Evolutionary conservation across 148 eudicot species (phyloP).

Genomic region (Gaultheria prostrata): DNA sequence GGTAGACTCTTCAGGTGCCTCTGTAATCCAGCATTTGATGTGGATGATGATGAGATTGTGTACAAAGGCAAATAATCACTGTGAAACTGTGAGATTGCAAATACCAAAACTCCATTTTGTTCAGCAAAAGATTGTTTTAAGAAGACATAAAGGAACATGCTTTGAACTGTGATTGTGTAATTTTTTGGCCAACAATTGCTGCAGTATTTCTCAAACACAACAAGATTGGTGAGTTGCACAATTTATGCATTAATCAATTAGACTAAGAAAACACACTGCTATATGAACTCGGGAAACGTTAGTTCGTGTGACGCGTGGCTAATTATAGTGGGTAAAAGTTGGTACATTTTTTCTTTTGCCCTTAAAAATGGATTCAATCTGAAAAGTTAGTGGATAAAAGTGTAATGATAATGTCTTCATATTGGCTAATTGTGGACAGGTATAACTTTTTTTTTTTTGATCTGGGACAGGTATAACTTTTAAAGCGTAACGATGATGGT

Average conservation of each 20-base stretch:
- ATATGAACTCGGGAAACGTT: neutral
- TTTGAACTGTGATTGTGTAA: neutral
- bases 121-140: neutral
- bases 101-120: neutral
- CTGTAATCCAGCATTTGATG: conserved; percentile 84
- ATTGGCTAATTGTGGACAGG: too few relatives aligned
- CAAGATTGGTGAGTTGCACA: neutral
- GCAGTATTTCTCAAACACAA: neutral
- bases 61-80: conserved; percentile 62
- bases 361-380: too few relatives aligned
- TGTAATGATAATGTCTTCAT: too few relatives aligned
- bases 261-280: neutral
- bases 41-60: conserved; percentile 89
- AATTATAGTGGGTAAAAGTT: neutral
- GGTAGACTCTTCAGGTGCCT: conserved; percentile 87
- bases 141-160: neutral
- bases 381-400: too few relatives aligned
- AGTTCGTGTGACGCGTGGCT: neutral
- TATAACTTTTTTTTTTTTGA: too few relatives aligned
- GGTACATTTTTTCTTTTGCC: too few relatives aligned
- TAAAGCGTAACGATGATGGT: too few relatives aligned
- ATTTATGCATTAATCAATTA: neutral
- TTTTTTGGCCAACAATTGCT: conserved; percentile 9
- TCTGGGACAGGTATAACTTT: too few relatives aligned
- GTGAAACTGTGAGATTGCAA: neutral